These are phyloP conservation scores for Albophoma yamanashiensis DNA, from an alignment of 2,329 filamentous ascomycete species.

Conservation along the genomic window DNA sequence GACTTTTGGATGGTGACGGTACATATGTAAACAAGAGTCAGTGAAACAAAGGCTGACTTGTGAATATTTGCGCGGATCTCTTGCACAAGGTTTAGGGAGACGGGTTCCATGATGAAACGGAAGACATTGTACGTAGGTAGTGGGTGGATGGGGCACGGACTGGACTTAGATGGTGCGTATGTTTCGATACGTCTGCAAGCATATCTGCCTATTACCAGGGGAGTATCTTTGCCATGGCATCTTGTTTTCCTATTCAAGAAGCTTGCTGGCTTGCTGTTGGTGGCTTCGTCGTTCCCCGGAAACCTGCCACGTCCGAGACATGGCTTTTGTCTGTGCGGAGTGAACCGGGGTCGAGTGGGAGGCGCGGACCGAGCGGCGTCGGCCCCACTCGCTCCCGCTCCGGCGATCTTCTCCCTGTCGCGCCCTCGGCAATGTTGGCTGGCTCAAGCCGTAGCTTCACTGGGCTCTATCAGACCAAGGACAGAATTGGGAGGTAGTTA, in stretches of 20 bases:
- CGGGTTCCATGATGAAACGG: not conserved
- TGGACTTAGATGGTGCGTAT: not conserved
- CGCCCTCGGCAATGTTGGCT: not conserved
- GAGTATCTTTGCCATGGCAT: not conserved
- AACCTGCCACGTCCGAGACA: not conserved
- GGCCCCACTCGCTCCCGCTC: not conserved
- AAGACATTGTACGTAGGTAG: not conserved
- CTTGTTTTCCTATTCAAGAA: not conserved
- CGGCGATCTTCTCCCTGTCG: not conserved
- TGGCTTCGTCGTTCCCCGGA: not conserved
- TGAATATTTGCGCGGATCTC: not conserved
- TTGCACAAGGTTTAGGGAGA: not conserved
- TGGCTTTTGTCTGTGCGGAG: not conserved
- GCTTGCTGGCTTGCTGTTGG: not conserved
- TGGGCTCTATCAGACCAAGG: not conserved
- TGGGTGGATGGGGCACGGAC: not conserved
- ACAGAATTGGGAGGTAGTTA: not conserved
- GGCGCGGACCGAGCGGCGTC: not conserved
- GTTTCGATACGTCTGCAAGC: not conserved
- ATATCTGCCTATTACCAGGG: not conserved
- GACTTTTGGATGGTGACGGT: conserved; percentile 31
- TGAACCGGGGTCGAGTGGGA: not conserved
- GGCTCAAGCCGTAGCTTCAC: not conserved
- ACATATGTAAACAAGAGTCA: not conserved
- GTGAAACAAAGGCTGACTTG: not conserved